Evolutionary conservation across 441 rosid genomes (phyloP).

Genomic region (Populus hybrid): DNA sequence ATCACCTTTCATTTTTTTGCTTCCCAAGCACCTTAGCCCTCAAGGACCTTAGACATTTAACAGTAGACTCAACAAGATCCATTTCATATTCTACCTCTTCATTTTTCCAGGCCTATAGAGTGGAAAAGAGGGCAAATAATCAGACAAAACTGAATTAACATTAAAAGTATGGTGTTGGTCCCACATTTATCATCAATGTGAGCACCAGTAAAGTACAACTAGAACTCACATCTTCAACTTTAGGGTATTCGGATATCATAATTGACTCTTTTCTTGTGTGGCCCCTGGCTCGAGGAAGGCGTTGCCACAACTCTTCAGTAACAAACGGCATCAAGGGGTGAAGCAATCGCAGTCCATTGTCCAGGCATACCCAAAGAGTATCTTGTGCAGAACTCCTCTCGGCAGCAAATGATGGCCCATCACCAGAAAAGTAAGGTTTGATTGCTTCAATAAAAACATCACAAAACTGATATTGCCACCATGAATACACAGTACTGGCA

Average conservation of each 20-base stretch:
- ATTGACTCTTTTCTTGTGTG: conserved; percentile 59
- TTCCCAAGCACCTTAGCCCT: conserved; percentile 72
- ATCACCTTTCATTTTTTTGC: conserved; percentile 78
- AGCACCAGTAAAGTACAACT: background rate
- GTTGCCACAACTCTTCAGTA: conserved; percentile 96
- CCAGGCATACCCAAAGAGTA: conserved; percentile 82
- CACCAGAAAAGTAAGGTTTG: conserved; percentile 79
- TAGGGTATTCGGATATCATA: conserved; percentile 76
- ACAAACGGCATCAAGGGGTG: conserved; percentile 98
- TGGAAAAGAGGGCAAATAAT: background rate
- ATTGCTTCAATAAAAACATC: conserved; percentile 88
- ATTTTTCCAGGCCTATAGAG: conserved; percentile 62
- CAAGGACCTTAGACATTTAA: conserved; percentile 68
- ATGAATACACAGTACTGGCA: conserved; percentile 64
- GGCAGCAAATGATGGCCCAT: conserved; percentile 48
- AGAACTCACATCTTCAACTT: conserved; percentile 51
- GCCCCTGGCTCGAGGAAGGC: conserved; percentile 57
- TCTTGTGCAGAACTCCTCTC: conserved; percentile 65
- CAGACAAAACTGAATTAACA: background rate
- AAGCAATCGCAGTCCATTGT: conserved; percentile 83
- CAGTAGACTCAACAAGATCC: conserved; percentile 69
- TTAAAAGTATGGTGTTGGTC: background rate
- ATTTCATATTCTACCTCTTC: conserved; percentile 60
- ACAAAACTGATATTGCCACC: conserved; percentile 98
- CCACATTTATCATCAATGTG: background rate